Percentiles rank a stretch among this genome's conserved stretches.
These are phyloP conservation scores for Venturia aucupariae DNA, from an alignment of 2,329 filamentous ascomycete species.

Conservation along the genomic window DNA sequence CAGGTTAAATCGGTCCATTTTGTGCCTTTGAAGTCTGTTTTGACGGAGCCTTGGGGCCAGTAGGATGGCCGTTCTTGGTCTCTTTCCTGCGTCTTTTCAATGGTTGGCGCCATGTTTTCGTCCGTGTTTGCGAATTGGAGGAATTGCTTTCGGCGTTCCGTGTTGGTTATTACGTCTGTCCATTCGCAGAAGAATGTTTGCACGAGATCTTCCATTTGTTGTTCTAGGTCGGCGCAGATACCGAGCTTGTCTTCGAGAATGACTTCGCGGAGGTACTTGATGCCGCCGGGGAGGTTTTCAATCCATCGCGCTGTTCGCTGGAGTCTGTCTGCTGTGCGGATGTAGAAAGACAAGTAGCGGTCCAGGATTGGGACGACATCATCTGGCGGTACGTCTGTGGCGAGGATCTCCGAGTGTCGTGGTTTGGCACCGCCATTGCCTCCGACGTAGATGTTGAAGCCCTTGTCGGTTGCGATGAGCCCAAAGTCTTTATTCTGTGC, in stretches of 20 bases:
- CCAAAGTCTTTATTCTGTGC: constrained; percentile 92
- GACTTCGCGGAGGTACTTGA: constrained; percentile 74
- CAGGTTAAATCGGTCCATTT: constrained; percentile 61
- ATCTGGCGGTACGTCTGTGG: constrained; percentile 74
- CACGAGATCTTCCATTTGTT: constrained; percentile 80
- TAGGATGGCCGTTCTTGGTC: constrained; percentile 64
- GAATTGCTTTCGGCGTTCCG: constrained; percentile 60
- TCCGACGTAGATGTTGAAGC: constrained; percentile 85
- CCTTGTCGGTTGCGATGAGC: constrained; percentile 83
- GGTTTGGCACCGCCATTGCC: constrained; percentile 86
- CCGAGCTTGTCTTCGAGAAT: constrained; percentile 79
- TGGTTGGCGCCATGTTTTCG: constrained; percentile 54
- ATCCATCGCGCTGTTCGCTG: constrained; percentile 86
- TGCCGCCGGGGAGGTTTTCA: constrained; percentile 72
- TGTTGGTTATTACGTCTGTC: constrained; percentile 69
- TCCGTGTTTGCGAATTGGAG: constrained; percentile 74
- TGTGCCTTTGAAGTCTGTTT: constrained; percentile 62
- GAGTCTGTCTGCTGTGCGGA: constrained; percentile 81
- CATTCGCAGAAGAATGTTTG: constrained; percentile 84
- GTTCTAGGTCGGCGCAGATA: constrained; percentile 73
- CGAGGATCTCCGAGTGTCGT: constrained; percentile 70
- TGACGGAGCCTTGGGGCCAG: constrained; percentile 62
- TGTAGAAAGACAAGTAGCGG: constrained; percentile 87
- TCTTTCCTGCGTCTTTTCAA: constrained; percentile 64
- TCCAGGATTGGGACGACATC: constrained; percentile 79